Evolutionary conservation across 2,329 filamentous ascomycete species (phyloP), one percentile per base, ranked within the genome.

Genomic region (Spiromastix sp.): DNA sequence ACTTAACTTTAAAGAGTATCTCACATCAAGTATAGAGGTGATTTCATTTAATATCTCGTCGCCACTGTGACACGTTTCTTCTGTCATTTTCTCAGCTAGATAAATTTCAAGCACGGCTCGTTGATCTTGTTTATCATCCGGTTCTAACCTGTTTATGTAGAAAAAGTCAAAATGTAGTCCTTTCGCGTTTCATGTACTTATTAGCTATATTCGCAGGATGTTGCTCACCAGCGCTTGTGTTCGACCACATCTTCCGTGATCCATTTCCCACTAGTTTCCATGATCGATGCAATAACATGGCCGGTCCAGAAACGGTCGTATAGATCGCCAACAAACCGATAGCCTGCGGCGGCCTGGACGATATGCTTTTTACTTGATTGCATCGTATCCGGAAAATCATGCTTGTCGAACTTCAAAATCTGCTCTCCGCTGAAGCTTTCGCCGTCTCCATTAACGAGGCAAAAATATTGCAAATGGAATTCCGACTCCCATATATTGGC

Each of bases 401-500:
- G n/a, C n/a, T n/a, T n/a, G n/a, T n/a, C n/a, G n/a, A n/a, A n/a
- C n/a, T n/a, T n/a, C n/a, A n/a, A n/a, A n/a, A n/a, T n/a, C n/a
- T n/a, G n/a, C n/a, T n/a, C n/a, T n/a, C n/a, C n/a, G n/a, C n/a
- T n/a, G n/a, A n/a, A n/a, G n/a, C n/a, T n/a, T n/a, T n/a, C n/a
- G n/a, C n/a, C n/a, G n/a, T n/a, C n/a, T n/a, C n/a, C n/a, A n/a
- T n/a, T n/a, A n/a, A n/a, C n/a, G n/a, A n/a, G n/a, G 8, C 13
- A 13, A 13, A 30, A 30, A 6, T 13, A 30, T 13, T 30, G 27
- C 11, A 30, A 16, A 16, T 30, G 27, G 7, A 30, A 13, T 13
- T 30, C 27, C 8, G 27, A 30, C 13, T 30, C 27, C 27, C 27
- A 30, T 7, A 30, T 30, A 30, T 30, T 30, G 7, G 27, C 27